Evolutionary conservation across 257 asterid species (phyloP).

Genomic region (Solanum chiquidenum): DNA sequence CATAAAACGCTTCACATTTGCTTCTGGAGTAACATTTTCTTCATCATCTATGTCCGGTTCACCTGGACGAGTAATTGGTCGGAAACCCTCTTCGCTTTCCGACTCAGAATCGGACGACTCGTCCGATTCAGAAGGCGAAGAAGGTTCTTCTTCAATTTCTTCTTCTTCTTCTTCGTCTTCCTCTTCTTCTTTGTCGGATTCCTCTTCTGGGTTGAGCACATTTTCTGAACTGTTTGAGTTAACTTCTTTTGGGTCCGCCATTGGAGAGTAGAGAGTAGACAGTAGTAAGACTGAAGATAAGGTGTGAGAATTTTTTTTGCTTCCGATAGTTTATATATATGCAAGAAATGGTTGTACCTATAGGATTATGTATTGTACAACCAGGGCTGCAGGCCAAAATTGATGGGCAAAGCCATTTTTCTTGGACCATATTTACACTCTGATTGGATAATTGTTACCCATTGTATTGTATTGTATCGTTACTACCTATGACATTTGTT

Average conservation of each 20-base stretch:
- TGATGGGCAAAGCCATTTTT: neutral
- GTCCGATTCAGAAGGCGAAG: neutral
- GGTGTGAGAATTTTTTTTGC: neutral
- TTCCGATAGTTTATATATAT: neutral
- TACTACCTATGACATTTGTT: no score
- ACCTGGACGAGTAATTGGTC: slow-evolving; percentile 4
- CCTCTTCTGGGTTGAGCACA: slow-evolving; percentile 4
- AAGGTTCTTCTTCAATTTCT: neutral
- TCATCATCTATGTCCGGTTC: slow-evolving; percentile 20
- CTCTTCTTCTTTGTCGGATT: neutral
- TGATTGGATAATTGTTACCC: no score
- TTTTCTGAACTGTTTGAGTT: neutral
- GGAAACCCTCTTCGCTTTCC: slow-evolving; percentile 18
- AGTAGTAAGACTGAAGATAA: neutral
- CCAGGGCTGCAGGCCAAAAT: neutral
- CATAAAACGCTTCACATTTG: slow-evolving; percentile 28
- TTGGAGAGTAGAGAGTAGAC: neutral
- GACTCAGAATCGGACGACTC: slow-evolving; percentile 1
- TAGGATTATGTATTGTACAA: neutral
- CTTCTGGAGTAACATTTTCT: slow-evolving; percentile 31
- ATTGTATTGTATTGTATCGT: no score
- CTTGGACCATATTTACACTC: neutral
- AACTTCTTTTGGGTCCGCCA: neutral
- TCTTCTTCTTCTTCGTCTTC: neutral
- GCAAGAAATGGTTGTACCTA: neutral